Base-by-base conservation (phyloP, 2,329 filamentous ascomycete species). In the Fusarium oxysporum region DNA sequence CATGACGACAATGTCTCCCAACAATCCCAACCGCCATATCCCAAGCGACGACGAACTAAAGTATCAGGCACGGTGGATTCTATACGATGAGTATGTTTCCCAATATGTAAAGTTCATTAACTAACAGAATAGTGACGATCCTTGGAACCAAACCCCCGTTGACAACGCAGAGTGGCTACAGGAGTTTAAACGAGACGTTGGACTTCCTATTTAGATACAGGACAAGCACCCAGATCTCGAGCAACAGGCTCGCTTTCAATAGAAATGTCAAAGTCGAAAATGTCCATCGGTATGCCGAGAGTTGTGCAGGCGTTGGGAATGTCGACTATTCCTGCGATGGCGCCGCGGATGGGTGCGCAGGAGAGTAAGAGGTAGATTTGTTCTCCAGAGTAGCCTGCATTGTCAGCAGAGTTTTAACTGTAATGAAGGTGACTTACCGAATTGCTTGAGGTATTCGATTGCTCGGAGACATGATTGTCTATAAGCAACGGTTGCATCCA, bases 291-390 rank as follows among this genome's bases (percentile, higher is more conserved):
- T 60, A 97, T 80, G 0, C 94, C 95, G 66, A 97, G 85, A 0
- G 95, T 97, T 8, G 95, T 97, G 79, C 95, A 97, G 1, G 93
- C 93, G 79, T 97, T 97, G 0, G 95, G 95, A 54, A 97, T 93
- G 81, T 97, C 94, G 13, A 97, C 95, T 63, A 97, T 92, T 0
- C 95, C 95, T 3, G 94, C 95, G 57, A 97, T 89, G 78, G 97
- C 93, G 0, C 95, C 95, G 81, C 97, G 93, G 9, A 97, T 88
- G 0, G 95, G 95, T 0, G 95, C 95, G 80, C 93, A 96, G 21
- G 92, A 95, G 51, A 97, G 84, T 56, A 97, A 83, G 35, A 98
- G 86, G 79, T 98, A 97, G 72, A 94, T 91, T 83, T 97, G 95
- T 79, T 98, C 89, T 72, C 89, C 88, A 23, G 82, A 86, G 77